These are phyloP conservation scores for Stropharia rugosoannulata DNA, from an alignment of 768 basidiomycete species.

Conservation along the genomic window DNA sequence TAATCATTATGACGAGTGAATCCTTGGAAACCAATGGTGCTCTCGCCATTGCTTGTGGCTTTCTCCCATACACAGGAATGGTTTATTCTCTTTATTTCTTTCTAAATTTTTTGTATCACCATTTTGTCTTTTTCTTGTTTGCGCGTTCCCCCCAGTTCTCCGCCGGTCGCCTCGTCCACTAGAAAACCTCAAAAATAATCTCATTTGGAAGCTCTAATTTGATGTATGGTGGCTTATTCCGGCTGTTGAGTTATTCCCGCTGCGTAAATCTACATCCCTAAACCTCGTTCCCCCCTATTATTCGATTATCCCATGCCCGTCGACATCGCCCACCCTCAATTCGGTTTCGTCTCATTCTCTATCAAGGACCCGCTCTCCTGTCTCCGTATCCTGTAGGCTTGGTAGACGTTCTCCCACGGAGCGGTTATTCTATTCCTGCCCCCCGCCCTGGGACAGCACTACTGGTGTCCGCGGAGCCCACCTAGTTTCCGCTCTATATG, in stretches of 20 bases:
- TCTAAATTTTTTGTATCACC: slow-evolving; percentile 1
- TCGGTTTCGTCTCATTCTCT: background rate
- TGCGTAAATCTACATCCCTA: slow-evolving; percentile 9
- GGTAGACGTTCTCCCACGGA: background rate
- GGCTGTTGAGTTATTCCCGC: background rate
- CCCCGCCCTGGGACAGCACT: slow-evolving; percentile 1
- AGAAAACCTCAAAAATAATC: background rate
- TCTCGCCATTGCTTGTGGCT: no score
- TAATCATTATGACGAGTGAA: background rate
- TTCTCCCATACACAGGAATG: background rate
- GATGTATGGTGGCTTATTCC: background rate
- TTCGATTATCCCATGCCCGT: background rate
- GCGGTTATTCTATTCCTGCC: slow-evolving; percentile 1
- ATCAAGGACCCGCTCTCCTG: background rate
- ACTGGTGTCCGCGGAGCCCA: slow-evolving; percentile 3
- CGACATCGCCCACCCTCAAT: background rate
- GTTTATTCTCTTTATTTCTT: background rate
- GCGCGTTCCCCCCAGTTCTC: background rate
- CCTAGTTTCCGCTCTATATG: background rate
- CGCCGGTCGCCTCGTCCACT: background rate
- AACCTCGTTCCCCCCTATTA: background rate
- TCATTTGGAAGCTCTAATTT: background rate
- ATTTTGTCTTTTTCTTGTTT: background rate
- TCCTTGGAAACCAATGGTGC: background rate
- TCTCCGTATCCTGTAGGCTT: background rate